Conservation (phyloP, 2,329 filamentous ascomycete genomes). For the Chrysosporium keratinophilum region DNA sequence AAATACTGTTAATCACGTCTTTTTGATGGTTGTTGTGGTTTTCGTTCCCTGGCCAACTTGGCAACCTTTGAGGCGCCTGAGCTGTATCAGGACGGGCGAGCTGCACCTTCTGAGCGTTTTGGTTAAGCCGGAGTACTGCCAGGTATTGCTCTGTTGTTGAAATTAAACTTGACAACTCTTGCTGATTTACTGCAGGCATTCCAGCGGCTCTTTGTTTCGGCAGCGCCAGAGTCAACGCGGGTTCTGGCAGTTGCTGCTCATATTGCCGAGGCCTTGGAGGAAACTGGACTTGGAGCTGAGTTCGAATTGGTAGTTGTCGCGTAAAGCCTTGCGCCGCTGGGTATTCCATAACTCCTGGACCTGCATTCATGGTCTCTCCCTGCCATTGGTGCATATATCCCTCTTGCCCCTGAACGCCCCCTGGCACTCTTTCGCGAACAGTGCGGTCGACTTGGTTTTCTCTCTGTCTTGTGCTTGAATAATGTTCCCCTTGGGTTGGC, state of each 20-base stretch:
- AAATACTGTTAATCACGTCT: no score
- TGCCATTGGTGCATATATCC: neutral
- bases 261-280: neutral
- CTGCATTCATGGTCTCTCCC: neutral
- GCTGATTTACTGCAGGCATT: neutral
- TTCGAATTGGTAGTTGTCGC: neutral
- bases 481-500: neutral
- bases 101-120: neutral
- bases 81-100: neutral
- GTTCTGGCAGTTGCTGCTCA: conserved; percentile 3
- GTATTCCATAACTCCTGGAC: neutral
- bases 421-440: neutral
- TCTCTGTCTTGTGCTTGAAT: neutral
- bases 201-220: conserved; percentile 3
- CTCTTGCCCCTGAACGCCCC: neutral
- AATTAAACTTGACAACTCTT: conserved; percentile 2
- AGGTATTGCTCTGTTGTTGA: conserved; percentile 8
- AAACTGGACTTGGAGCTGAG: neutral
- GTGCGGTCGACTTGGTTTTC: no score
- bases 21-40: no score
- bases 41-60: neutral
- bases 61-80: neutral
- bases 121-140: conserved; percentile 1
- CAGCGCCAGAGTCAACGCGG: conserved; percentile 4
- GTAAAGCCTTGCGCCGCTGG: neutral